Evolutionary conservation across 2,329 filamentous ascomycete species (phyloP).

Genomic region (Microsporum audouinii): DNA sequence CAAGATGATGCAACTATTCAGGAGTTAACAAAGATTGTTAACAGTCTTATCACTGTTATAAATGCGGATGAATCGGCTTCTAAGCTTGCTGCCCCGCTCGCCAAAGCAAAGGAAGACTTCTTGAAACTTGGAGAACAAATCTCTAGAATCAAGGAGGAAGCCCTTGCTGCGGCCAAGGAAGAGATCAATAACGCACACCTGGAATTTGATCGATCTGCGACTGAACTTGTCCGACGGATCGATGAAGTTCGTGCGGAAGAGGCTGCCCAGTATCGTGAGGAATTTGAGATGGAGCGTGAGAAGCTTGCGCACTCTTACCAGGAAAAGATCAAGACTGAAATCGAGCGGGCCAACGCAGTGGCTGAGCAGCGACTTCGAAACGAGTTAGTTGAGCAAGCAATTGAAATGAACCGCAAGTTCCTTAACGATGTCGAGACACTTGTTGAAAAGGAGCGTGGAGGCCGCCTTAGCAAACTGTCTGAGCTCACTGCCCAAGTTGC

Average conservation of each 20-base stretch:
- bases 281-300: constrained; percentile 80
- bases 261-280: constrained; percentile 70
- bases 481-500: constrained; percentile 66
- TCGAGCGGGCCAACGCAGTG: constrained; percentile 67
- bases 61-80: constrained; percentile 71
- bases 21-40: constrained; percentile 87
- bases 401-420: constrained; percentile 78
- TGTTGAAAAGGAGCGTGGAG: constrained; percentile 79
- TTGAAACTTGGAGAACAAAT: constrained; percentile 69
- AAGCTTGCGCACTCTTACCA: constrained; percentile 68
- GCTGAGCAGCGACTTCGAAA: constrained; percentile 76
- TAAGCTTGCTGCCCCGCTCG: constrained; percentile 66
- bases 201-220: constrained; percentile 78
- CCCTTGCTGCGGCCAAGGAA: constrained; percentile 59
- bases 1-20: constrained; percentile 80
- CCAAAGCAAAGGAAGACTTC: constrained; percentile 76
- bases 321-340: constrained; percentile 63
- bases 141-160: constrained; percentile 55
- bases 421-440: constrained; percentile 62
- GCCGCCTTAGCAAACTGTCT: constrained; percentile 72
- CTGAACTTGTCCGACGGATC: constrained; percentile 76
- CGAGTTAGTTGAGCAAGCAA: constrained; percentile 77
- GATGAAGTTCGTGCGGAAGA: constrained; percentile 72
- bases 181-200: constrained; percentile 59
- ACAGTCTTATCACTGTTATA: constrained; percentile 87